A percentile compares a stretch with the other conserved stretches of the same genome.
phyloP scores from a whole-genome alignment of 2,329 filamentous ascomycete species.

The Alternaria angustiovoidea region DNA sequence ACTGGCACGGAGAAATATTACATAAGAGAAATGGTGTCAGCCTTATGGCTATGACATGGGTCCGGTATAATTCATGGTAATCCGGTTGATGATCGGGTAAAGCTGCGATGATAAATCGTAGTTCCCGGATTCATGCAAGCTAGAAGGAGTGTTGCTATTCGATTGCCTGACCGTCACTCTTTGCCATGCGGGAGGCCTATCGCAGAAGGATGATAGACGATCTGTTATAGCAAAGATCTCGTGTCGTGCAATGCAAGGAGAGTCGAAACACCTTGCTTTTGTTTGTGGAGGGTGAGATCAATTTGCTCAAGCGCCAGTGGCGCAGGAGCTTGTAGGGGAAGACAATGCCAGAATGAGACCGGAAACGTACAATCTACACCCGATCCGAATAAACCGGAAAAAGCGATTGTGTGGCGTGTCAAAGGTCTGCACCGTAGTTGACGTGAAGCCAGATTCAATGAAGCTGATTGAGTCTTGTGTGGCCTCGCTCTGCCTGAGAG shows the following conservation, averaged over 20 bases:
- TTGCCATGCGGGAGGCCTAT: too few species aligned
- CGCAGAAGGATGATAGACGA: too few species aligned
- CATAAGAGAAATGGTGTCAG: not conserved
- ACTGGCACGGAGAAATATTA: not conserved
- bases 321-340: not conserved
- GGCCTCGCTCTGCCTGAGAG: fast-evolving
- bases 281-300: not conserved
- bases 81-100: fast-evolving
- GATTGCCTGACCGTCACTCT: too few species aligned
- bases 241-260: too few species aligned
- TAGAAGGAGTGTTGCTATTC: too few species aligned
- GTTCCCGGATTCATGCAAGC: too few species aligned
- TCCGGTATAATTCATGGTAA: not conserved
- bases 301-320: not conserved
- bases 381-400: fast-evolving
- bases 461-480: not conserved
- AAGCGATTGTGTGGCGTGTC: not conserved
- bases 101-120: too few species aligned
- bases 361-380: not conserved
- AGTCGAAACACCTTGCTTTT: not conserved
- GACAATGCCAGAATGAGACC: not conserved
- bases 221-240: too few species aligned
- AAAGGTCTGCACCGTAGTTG: not conserved
- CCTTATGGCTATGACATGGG: not conserved
- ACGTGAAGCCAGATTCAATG: fast-evolving